These are phyloP conservation scores for Boletus insuetus DNA, from an alignment of 768 basidiomycete species.

Conservation along the genomic window DNA sequence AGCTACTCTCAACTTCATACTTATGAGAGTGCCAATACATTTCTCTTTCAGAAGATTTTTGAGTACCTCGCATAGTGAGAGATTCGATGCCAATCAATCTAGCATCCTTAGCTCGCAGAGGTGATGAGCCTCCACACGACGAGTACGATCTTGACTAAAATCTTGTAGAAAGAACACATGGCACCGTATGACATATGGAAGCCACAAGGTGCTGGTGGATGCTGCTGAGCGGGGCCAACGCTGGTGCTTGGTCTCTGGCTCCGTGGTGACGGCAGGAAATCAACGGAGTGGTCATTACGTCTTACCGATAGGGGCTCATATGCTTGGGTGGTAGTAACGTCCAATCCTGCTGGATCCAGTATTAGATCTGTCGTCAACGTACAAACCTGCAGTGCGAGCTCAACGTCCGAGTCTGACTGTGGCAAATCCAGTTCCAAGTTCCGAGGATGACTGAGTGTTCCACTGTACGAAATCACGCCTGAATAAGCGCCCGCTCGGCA, in stretches of 20 bases:
- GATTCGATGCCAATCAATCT: slow-evolving; percentile 52
- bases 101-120: slow-evolving; percentile 42
- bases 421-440: not conserved
- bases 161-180: not conserved
- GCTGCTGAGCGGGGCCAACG: slow-evolving; percentile 36
- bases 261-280: too few relatives aligned
- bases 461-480: too few relatives aligned
- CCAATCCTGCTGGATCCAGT: too few relatives aligned
- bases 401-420: too few relatives aligned
- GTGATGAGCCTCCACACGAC: slow-evolving; percentile 43
- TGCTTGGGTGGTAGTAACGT: too few relatives aligned
- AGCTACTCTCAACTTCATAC: slow-evolving; percentile 41
- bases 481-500: slow-evolving; percentile 24
- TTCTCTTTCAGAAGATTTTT: slow-evolving; percentile 38
- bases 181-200: slow-evolving; percentile 29
- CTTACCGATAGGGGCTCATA: slow-evolving; percentile 8
- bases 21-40: slow-evolving; percentile 55
- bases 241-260: slow-evolving; percentile 28
- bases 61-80: slow-evolving; percentile 30
- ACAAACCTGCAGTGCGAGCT: too few relatives aligned
- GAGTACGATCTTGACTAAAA: slow-evolving; percentile 29
- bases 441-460: not conserved
- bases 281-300: not conserved
- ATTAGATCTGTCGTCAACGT: too few relatives aligned
- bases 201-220: slow-evolving; percentile 33